Percentiles rank a stretch among this genome's conserved stretches.
These are phyloP conservation scores for Neocallimastix lanati DNA, from an alignment of 192 early-diverging fungal species.

Conservation along the genomic window DNA sequence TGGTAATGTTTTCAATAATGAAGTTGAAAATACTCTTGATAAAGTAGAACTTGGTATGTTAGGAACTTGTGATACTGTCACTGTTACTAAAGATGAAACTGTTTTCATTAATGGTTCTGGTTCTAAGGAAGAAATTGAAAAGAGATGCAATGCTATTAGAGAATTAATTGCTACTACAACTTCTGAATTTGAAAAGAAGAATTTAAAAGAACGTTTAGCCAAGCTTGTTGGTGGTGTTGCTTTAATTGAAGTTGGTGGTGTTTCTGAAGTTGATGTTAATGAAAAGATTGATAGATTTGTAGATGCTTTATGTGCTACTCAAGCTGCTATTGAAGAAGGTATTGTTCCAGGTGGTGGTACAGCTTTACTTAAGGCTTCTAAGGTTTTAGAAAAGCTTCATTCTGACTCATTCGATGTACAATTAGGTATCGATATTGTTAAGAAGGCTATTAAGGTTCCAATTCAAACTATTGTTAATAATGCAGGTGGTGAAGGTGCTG, in stretches of 20 bases:
- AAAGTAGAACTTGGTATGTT: constrained; percentile 68
- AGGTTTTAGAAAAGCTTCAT: constrained; percentile 61
- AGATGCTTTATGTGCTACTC: constrained; percentile 94
- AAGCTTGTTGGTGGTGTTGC: constrained; percentile 96
- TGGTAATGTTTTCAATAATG: constrained; percentile 92
- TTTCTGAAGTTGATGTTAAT: constrained; percentile 96
- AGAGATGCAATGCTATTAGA: constrained; percentile 96
- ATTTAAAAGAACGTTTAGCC: constrained; percentile 97
- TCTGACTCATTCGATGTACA: constrained; percentile 97
- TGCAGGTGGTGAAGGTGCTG: constrained; percentile 92
- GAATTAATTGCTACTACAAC: constrained; percentile 63
- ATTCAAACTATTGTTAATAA: constrained; percentile 90
- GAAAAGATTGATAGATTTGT: constrained; percentile 99
- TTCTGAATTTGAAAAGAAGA: constrained; percentile 98
- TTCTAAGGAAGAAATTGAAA: constrained; percentile 66
- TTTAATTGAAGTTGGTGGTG: constrained; percentile 94
- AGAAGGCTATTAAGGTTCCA: constrained; percentile 81
- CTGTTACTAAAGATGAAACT: constrained; percentile 98
- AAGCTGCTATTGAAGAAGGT: constrained; percentile 97
- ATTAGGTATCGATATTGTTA: constrained; percentile 92
- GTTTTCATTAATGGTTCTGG: constrained; percentile 93
- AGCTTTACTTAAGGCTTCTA: constrained; percentile 84
- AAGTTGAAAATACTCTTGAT: constrained; percentile 92
- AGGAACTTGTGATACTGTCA: constrained; percentile 70
- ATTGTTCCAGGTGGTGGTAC: constrained; percentile 97